Evolutionary conservation across 108 stramenopile genomes (phyloP).

Genomic region (Cyclotella distinguenda): DNA sequence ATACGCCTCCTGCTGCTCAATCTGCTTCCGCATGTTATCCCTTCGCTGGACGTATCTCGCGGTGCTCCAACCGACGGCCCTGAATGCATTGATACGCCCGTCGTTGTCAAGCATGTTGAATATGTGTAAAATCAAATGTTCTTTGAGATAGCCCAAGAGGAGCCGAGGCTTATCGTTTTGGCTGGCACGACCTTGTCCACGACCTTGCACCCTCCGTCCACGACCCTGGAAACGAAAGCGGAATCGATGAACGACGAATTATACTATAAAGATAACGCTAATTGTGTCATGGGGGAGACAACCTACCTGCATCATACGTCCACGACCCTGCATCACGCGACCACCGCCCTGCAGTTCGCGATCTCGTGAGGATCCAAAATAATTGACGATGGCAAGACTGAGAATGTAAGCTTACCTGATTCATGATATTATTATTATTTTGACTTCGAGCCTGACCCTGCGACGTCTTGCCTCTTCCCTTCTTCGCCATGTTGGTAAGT

Average conservation of each 20-base stretch:
- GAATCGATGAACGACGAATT: background rate
- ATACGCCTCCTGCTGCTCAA: conserved; percentile 5
- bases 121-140: conserved; percentile 1
- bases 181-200: background rate
- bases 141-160: background rate
- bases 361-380: too few relatives aligned
- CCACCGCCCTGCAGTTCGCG: background rate
- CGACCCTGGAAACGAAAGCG: background rate
- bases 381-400: too few relatives aligned
- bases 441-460: too few relatives aligned
- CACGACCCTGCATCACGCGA: conserved; percentile 8
- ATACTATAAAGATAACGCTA: background rate
- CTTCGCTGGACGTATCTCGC: conserved; percentile 3
- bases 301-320: conserved; percentile 2
- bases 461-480: too few relatives aligned
- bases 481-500: too few relatives aligned
- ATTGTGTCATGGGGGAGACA: background rate
- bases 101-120: conserved; percentile 16
- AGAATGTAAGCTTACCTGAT: too few relatives aligned
- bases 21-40: conserved; percentile 4
- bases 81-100: conserved; percentile 18
- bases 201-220: background rate
- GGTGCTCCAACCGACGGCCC: conserved; percentile 23
- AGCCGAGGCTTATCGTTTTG: background rate
- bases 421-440: too few relatives aligned